These are phyloP conservation scores for Tetrahymena malaccensis DNA, from an alignment of 73 alveolate genomes.

Conservation along the genomic window DNA sequence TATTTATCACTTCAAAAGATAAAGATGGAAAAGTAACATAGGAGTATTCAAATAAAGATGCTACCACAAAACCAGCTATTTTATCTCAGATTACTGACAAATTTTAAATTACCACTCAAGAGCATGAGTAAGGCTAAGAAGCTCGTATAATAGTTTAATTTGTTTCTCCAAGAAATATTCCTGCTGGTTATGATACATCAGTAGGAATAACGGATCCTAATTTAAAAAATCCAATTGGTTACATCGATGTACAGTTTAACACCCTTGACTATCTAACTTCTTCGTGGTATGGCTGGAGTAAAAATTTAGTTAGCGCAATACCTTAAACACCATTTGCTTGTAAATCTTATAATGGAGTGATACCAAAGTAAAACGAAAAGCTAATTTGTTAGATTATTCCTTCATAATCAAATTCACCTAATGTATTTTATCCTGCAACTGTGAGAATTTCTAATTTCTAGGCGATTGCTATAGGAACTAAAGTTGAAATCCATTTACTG, in stretches of 20 bases:
- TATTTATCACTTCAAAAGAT: slow-evolving; percentile 24
- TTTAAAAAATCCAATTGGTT: slow-evolving; percentile 17
- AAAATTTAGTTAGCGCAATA: neutral
- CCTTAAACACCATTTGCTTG: neutral
- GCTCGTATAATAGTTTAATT: slow-evolving; percentile 10
- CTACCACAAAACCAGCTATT: slow-evolving; percentile 23
- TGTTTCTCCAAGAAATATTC: slow-evolving; percentile 16
- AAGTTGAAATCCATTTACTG: slow-evolving; percentile 24
- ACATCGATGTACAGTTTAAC: slow-evolving; percentile 3
- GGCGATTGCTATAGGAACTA: neutral
- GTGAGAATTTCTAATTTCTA: slow-evolving; percentile 15
- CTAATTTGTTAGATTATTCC: slow-evolving; percentile 5
- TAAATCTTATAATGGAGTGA: neutral
- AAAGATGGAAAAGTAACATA: neutral
- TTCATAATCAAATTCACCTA: neutral
- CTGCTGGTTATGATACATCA: slow-evolving; percentile 28
- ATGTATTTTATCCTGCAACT: slow-evolving; percentile 18
- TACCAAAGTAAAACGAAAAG: neutral
- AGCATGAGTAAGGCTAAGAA: neutral
- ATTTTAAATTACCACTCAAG: neutral
- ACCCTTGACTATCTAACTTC: neutral
- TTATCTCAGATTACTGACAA: neutral
- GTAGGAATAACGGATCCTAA: slow-evolving; percentile 12
- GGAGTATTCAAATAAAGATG: slow-evolving; percentile 11
- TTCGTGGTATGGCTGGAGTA: slow-evolving; percentile 2